These are phyloP conservation scores for Nemania diffusa DNA, from an alignment of 2,329 filamentous ascomycete genomes.

Conservation along the genomic window DNA sequence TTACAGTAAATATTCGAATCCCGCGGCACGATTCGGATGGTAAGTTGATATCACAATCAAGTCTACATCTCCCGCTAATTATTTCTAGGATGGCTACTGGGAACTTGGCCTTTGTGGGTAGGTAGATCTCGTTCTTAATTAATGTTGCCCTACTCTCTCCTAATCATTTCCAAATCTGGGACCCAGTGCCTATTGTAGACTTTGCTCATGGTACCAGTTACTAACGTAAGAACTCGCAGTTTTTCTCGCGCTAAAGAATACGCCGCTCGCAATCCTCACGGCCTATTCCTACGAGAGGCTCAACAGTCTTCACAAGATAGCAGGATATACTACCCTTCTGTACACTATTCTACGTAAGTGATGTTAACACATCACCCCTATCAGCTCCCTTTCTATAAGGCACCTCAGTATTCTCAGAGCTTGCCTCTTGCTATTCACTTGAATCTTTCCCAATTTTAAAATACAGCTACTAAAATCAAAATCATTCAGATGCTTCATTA, in stretches of 20 bases:
- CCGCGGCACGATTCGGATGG: conserved; percentile 50
- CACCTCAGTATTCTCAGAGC: not conserved
- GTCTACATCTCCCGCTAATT: conserved; percentile 28
- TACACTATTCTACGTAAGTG: conserved; percentile 49
- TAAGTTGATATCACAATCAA: conserved; percentile 28
- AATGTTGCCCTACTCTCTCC: not conserved
- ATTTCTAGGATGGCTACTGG: conserved; percentile 56
- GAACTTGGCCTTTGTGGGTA: conserved; percentile 52
- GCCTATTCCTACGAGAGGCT: conserved; percentile 59
- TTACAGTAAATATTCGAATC: conserved; percentile 40
- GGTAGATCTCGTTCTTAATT: conserved; percentile 13
- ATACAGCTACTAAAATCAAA: conserved; percentile 4
- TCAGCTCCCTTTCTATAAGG: not conserved
- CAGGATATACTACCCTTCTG: conserved; percentile 56
- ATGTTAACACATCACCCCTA: not conserved
- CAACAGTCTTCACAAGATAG: conserved; percentile 58
- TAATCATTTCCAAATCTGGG: not conserved
- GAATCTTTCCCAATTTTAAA: not conserved
- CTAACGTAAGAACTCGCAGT: conserved; percentile 50
- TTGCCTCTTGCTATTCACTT: too few species aligned
- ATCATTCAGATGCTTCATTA: conserved; percentile 45
- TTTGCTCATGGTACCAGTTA: not conserved
- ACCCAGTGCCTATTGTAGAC: not conserved
- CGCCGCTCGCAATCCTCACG: conserved; percentile 56
- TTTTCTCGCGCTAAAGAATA: conserved; percentile 61